Conservation (phyloP, 1,284 basidiomycete species). For the Mrakiaceae sp. region DNA sequence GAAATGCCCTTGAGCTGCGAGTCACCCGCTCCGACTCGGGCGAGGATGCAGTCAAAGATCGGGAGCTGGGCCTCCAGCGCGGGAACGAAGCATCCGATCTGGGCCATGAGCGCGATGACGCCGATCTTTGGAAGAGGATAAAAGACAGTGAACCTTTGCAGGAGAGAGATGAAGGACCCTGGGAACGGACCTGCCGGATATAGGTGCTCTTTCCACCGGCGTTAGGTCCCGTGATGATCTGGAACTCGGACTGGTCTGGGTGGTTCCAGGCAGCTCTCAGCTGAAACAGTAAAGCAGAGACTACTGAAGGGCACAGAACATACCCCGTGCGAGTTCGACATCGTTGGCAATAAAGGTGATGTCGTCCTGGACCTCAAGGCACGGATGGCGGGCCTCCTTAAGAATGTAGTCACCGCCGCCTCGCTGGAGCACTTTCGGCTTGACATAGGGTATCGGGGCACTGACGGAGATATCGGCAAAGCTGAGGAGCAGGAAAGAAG, state of each 20-base stretch:
- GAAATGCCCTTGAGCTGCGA: constrained; percentile 95
- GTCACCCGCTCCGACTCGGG: constrained; percentile 93
- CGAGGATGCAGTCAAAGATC: constrained; percentile 91
- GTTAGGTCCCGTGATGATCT: constrained; percentile 64
- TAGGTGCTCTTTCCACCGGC: constrained; percentile 48
- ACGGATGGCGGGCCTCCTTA: constrained; percentile 82
- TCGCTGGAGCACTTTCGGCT: constrained; percentile 64
- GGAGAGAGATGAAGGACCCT: background rate
- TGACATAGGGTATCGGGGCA: constrained; percentile 77
- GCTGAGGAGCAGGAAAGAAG: constrained; percentile 35
- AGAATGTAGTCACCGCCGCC: constrained; percentile 68
- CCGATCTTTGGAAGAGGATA: constrained; percentile 50
- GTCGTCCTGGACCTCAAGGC: constrained; percentile 92
- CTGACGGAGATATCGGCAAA: constrained; percentile 83
- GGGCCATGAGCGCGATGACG: constrained; percentile 89
- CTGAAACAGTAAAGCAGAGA: background rate
- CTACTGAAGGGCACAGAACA: constrained; percentile 1
- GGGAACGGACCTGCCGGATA: constrained; percentile 45
- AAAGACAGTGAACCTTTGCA: background rate
- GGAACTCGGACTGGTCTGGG: constrained; percentile 36
- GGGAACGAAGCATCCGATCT: constrained; percentile 90
- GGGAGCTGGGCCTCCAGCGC: constrained; percentile 74
- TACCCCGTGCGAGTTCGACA: constrained; percentile 73
- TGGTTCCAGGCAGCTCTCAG: background rate
- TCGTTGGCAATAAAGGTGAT: constrained; percentile 94